A percentile compares a stretch with the other conserved stretches of the same genome.
phyloP scores from a whole-genome alignment of 805 yeast genomes.

The Kregervanrija fluxuum region DNA sequence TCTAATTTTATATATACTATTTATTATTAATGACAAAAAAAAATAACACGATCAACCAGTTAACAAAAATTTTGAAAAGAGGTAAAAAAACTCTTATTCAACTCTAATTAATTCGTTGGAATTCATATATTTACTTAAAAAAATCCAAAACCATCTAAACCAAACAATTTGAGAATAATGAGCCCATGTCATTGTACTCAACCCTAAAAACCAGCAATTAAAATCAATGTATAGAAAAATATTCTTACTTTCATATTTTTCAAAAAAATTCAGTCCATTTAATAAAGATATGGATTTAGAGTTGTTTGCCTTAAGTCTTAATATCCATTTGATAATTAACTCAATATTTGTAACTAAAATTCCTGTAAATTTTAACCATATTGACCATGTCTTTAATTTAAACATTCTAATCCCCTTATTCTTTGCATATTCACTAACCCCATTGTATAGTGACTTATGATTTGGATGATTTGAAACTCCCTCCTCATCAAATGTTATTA shows the following conservation, averaged over 20 bases:
- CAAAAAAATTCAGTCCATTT: neutral
- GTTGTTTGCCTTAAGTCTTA: neutral
- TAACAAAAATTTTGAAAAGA: neutral
- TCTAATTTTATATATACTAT: neutral
- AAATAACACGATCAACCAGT: neutral
- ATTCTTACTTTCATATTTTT: neutral
- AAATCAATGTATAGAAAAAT: slow-evolving; percentile 29
- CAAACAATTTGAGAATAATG: slow-evolving; percentile 91
- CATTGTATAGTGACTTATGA: slow-evolving; percentile 59
- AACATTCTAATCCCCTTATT: slow-evolving; percentile 13
- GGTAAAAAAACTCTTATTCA: neutral
- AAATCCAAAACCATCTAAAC: slow-evolving; percentile 88
- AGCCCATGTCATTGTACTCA: slow-evolving; percentile 72
- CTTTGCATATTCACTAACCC: slow-evolving; percentile 33
- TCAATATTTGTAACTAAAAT: slow-evolving; percentile 34
- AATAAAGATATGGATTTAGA: no score
- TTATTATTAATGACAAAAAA: neutral
- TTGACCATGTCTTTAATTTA: slow-evolving; percentile 27
- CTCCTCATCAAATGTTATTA: slow-evolving; percentile 71
- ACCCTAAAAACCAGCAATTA: slow-evolving; percentile 32
- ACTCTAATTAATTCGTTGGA: slow-evolving; percentile 52
- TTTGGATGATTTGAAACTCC: slow-evolving; percentile 91
- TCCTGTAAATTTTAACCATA: slow-evolving; percentile 41
- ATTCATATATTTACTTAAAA: slow-evolving; percentile 67
- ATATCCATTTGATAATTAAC: slow-evolving; percentile 5